Evolutionary conservation across 2,329 filamentous ascomycete genomes (phyloP).

Genomic region (Penicillium sp.): DNA sequence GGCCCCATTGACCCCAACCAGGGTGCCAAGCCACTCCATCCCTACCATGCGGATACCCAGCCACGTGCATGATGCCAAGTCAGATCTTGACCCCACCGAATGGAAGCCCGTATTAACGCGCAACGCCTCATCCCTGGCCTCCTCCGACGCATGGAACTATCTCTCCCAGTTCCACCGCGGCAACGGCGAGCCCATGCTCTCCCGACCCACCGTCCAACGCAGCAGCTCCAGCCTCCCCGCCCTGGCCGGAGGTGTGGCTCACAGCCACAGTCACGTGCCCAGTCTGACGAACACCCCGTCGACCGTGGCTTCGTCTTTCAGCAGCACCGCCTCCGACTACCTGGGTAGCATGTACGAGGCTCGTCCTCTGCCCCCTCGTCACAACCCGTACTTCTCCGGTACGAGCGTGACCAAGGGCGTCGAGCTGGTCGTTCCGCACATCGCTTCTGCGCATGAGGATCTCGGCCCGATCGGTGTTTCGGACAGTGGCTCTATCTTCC

Average conservation of each 20-base stretch:
- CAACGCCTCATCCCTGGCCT: constrained; percentile 23
- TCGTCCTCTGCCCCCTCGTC: constrained; percentile 43
- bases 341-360: constrained; percentile 27
- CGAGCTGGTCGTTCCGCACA: constrained; percentile 44
- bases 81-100: constrained; percentile 52
- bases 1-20: constrained; percentile 39
- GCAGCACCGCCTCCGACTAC: constrained; percentile 38
- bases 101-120: constrained; percentile 49
- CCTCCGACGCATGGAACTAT: constrained; percentile 47
- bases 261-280: constrained; percentile 22
- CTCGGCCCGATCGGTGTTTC: constrained; percentile 19
- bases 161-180: constrained; percentile 45
- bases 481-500: constrained; percentile 31
- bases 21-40: constrained; percentile 16
- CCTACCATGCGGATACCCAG: constrained; percentile 41
- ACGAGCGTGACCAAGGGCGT: constrained; percentile 36
- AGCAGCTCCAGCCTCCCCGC: constrained; percentile 37
- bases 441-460: constrained; percentile 21
- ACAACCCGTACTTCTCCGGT: constrained; percentile 41
- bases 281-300: constrained; percentile 41
- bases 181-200: constrained; percentile 18
- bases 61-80: constrained; percentile 38
- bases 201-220: constrained; percentile 23
- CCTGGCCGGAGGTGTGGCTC: constrained; percentile 25
- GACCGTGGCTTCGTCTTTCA: constrained; percentile 41